Evolutionary conservation across 352 stramenopile genomes (phyloP), one percentile per base, ranked within the genome.

Genomic region (Pythium vanterpoolii): DNA sequence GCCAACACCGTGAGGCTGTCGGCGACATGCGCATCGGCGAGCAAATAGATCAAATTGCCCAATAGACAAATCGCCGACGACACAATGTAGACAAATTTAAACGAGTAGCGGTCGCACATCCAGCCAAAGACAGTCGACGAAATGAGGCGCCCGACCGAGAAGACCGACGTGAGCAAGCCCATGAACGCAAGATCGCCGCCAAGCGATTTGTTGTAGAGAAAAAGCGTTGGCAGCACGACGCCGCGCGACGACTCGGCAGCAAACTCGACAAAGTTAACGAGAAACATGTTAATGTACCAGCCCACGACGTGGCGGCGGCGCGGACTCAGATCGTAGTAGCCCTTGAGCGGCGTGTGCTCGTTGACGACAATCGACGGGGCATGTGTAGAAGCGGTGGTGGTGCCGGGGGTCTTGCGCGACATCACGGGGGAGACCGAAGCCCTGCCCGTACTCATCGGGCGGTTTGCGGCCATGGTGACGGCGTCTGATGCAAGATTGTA

Each of bases 201-300:
- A 23, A 93, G 73, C 19, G 81, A 93, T 62, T 89, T 87, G 68
- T 68, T 88, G 70, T 93, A 93, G 18, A 93, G 79, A 63, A 89
- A 93, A 33, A 93, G 78, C 46, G 83, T 91, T 45, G 83, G 72
- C 59, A 93, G 68, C 64, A 91, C 82, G 27, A 93, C 69, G 46
- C 83, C 83, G 19, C 83, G 77, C 26, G 83, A 90, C 3, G 79
- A 89, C 56, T 93, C 83, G 31, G 81, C 83, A 21, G 83, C 60
- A 60, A 93, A 91, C 59, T 93, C 83, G 59, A 93, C 77, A 61
- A 93, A 87, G 73, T 93, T 91, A 76, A 93, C 74, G 30, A 93
- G 72, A 38, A 69, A 69, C 77, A 93, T 91, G 64, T 91, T 86
- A 53, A 87, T 66, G 60, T 86, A 85, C 83, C 83, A 93, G 56